Base-by-base conservation (phyloP, 2,329 filamentous ascomycete genomes). In the Aspergillus hortae region DNA sequence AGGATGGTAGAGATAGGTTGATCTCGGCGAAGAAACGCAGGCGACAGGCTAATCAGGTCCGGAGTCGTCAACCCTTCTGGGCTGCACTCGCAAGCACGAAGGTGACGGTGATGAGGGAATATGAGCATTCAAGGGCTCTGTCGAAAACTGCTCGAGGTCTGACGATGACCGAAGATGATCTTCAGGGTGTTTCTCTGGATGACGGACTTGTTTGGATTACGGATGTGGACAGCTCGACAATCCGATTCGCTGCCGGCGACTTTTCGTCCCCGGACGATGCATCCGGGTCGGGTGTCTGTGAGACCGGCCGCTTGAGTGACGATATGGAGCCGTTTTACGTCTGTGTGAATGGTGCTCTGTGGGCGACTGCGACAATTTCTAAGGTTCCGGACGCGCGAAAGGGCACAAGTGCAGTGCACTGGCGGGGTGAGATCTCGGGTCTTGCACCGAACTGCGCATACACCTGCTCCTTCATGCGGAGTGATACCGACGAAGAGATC, bases 21-120 rank as follows among this genome's bases (percentile, higher is more conserved):
- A 76, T 84, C 67, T 75, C 73, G 59, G 83, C 81, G 57, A 95
- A 94, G 74, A 94, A 90, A 76, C 88, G 89, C 75, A 85, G 88
- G 74, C 92, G 94, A 75, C 90, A 95, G 74, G 92, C 89, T 67
- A 91, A 90, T 53, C 89, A 94, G 71, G 90, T 95, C 60, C 82
- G 92, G 70, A 89, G 90, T 69, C 86, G 90, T 67, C 92, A 96
- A 74, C 92, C 92, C 45, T 83, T 96, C 59, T 96, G 92, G 92
- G 90, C 92, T 58, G 92, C 92, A 44, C 82, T 96, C 62, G 92
- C 92, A 47, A 96, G 90, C 74, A 96, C 92, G 67, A 96, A 96
- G 79, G 92, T 96, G 68, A 92, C 94, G 63, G 90, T 96, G 74
- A 86, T 95, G 67, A 94, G 95, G 75, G 92, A 91, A 72, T 89